Evolutionary conservation across 2,329 filamentous ascomycete genomes (phyloP).

Genomic region (Sporothrix phasma): DNA sequence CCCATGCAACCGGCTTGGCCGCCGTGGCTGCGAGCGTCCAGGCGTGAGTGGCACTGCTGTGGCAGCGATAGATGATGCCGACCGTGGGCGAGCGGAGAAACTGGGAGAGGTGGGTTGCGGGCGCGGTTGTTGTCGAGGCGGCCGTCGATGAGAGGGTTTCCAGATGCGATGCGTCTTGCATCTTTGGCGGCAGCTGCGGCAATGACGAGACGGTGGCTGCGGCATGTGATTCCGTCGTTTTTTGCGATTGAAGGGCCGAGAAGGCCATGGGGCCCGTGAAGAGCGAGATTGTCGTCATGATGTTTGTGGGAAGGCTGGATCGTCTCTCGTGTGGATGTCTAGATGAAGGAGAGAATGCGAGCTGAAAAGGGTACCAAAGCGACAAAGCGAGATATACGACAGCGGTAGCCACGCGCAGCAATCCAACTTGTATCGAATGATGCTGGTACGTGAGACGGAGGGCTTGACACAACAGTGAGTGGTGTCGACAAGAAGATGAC

Average conservation of each 20-base stretch:
- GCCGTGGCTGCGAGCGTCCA: neutral
- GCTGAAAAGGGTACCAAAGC: too few species aligned
- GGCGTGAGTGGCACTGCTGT: neutral
- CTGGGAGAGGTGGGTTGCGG: neutral
- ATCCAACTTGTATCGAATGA: neutral
- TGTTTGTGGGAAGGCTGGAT: neutral
- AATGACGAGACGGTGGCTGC: neutral
- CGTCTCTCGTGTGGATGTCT: neutral
- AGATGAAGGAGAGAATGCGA: neutral
- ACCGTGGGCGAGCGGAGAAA: neutral
- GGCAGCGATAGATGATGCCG: slow-evolving; percentile 7
- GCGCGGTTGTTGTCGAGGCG: neutral
- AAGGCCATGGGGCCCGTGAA: slow-evolving; percentile 5
- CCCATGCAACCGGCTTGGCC: neutral
- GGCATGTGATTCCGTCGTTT: neutral
- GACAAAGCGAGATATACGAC: neutral
- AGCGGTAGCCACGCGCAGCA: neutral
- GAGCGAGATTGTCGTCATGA: slow-evolving; percentile 5
- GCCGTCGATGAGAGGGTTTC: neutral
- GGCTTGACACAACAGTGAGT: neutral
- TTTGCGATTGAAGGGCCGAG: neutral
- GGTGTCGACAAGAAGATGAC: neutral
- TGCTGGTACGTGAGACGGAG: neutral
- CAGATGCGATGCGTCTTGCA: neutral
- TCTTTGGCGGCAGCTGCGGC: neutral